Base-by-base conservation (phyloP, 129 eudicot species). In the Mikania micrantha region DNA sequence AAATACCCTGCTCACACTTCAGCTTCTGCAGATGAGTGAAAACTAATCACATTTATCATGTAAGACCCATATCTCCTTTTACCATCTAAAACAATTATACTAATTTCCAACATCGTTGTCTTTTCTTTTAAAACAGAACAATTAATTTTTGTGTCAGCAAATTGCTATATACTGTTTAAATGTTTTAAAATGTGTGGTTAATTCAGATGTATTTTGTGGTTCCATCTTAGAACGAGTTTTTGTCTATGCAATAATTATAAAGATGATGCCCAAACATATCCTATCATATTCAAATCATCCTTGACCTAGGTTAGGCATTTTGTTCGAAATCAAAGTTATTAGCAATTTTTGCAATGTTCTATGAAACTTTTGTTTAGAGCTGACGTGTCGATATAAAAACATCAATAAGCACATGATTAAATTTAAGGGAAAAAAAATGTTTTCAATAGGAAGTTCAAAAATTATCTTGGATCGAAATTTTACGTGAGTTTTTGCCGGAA, bases 11-110 rank as follows among this genome's bases (percentile, higher is more conserved):
- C 74, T 40, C 87, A 79, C 66, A 65, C 64, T 60, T 79, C 84
- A 4, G 81, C 70, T 48, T 71, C 79, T 58, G 80, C 75, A 7
- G 86, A 82, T 38, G 86, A 81, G 68, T 81, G 75, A 80, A 41
- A 31, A 25, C 32, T 9, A 25, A 52, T 36, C n/a, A 3, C 34
- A 52, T 57, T 28, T 28, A 25, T 28, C 1, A 25, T 25, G 62
- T 56, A 56, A 13, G 38, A 29, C 38, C 62, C 62, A 56, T 11
- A 11, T 13, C 19, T 2, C 11, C 17, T 28, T 25, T 56, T 56
- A 10, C 34, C n/a, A 16, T 53, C 60, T n/a, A 53, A 11, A 53
- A 25, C 34, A 10, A 10, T 11, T 56, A 7, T 15, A 28, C 36
- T 56, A 19, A 25, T 56, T 56, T 56, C 36, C 60, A 53, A 53